These are phyloP conservation scores for Bipolaris sorokiniana DNA, from an alignment of 2,329 filamentous ascomycete species.

Conservation along the genomic window DNA sequence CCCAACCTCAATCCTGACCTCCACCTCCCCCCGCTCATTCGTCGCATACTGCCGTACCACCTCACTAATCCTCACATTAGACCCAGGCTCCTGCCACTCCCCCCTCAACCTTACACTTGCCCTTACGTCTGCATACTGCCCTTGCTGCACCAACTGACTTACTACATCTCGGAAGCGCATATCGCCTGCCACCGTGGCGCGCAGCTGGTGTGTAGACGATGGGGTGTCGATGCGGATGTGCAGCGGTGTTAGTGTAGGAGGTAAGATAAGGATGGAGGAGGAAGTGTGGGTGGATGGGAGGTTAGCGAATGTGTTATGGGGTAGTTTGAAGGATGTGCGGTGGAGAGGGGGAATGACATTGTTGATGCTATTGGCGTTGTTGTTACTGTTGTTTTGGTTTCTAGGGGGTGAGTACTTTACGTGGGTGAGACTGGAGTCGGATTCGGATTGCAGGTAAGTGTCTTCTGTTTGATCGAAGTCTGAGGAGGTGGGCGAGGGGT, in stretches of 20 bases:
- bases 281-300: not conserved
- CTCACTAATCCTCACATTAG: slow-evolving; percentile 7
- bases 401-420: not conserved
- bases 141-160: slow-evolving; percentile 10
- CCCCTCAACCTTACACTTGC: slow-evolving; percentile 16
- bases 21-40: slow-evolving; percentile 14
- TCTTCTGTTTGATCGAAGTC: not conserved
- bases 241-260: slow-evolving; percentile 9
- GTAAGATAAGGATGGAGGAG: slow-evolving; percentile 16
- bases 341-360: not conserved
- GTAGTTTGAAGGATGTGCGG: not conserved
- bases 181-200: slow-evolving; percentile 13
- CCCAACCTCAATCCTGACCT: slow-evolving; percentile 7
- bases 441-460: not conserved
- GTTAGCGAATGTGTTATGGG: not conserved
- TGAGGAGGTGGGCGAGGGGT: not conserved
- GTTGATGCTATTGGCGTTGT: not conserved
- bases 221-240: not conserved
- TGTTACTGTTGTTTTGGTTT: not conserved
- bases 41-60: slow-evolving; percentile 4
- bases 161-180: slow-evolving; percentile 23
- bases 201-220: slow-evolving; percentile 1
- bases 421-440: not conserved
- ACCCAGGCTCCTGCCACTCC: slow-evolving; percentile 17
- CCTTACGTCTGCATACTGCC: not conserved